phyloP scores from a whole-genome alignment of 2,329 filamentous ascomycete genomes.

The Neoascochyta sp. region DNA sequence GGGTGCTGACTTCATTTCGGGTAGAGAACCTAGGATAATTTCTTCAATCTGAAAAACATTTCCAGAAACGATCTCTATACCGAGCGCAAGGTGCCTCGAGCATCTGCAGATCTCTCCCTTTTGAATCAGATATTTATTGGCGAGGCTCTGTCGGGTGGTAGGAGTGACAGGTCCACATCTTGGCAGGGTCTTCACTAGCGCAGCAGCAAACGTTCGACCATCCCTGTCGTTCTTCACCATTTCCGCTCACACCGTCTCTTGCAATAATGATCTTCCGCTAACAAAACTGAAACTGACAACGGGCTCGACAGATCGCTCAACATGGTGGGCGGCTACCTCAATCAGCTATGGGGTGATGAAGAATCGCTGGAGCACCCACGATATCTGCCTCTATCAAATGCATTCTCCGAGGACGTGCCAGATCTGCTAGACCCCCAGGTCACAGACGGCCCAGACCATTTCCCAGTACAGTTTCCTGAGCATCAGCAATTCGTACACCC shows the following conservation, averaged over 20 bases:
- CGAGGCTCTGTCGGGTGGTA: too few species aligned
- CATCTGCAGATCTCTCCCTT: too few species aligned
- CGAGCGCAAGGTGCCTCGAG: too few species aligned
- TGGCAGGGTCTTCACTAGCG: slow-evolving; percentile 10
- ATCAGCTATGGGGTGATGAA: slow-evolving; percentile 18
- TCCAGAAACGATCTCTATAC: too few species aligned
- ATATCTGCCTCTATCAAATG: slow-evolving; percentile 17
- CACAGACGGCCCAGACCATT: slow-evolving; percentile 5
- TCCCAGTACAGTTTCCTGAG: slow-evolving; percentile 12
- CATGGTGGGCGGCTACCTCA: slow-evolving; percentile 23
- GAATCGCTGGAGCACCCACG: slow-evolving; percentile 14
- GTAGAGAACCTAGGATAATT: too few species aligned
- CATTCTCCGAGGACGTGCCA: slow-evolving; percentile 17
- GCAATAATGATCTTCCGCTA: slow-evolving; percentile 18
- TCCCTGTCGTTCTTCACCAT: slow-evolving; percentile 8
- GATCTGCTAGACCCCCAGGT: slow-evolving; percentile 8
- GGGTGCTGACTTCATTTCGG: too few species aligned
- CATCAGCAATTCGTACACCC: slow-evolving; percentile 14
- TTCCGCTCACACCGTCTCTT: slow-evolving; percentile 7
- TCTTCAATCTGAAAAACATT: too few species aligned
- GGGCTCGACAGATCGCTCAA: slow-evolving; percentile 4
- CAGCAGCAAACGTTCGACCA: neutral
- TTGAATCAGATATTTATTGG: too few species aligned
- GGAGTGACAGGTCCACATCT: too few species aligned
- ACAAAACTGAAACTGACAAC: slow-evolving; percentile 11